Evolutionary conservation across 805 yeast species (phyloP), one percentile per base, ranked within the genome.

Genomic region (Yarrowia bubula): DNA sequence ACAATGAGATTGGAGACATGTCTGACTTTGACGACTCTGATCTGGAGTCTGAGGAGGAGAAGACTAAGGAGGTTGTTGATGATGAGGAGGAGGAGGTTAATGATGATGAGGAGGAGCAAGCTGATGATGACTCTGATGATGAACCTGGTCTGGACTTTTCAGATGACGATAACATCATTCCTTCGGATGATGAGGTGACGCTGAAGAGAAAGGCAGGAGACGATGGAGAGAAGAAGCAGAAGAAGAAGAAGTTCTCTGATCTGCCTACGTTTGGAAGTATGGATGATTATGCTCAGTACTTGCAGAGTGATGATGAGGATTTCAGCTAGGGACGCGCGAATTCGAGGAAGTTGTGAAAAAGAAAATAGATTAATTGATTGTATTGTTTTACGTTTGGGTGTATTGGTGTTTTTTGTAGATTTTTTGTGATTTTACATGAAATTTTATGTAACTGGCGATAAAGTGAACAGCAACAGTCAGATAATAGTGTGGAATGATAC

Each of bases 241-340:
- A 83, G 79, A 84, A 80, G 73, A 76, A 79, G 51, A 86, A 83
- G 74, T 77, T 89, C 71, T 86, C 83, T 72, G 84, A 82, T 53
- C 78, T 92, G 67, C 98, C 98, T 22, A 80, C 86, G 18, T 92
- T 91, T 78, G 98, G 97, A 1, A 86, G 92, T 51, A 96, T 86
- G 9, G 97, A 89, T 46, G 96, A 89, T 67, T 92, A 91, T 73
- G 87, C 93, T 32, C 80, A 89, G 72, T 87, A 86, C 70, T 77
- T 89, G 74, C 81, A 81, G 33, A 86, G 89, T 14, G 89, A 87
- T 33, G 89, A 84, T 61, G 89, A 86, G 57, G 71, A 70, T 38
- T 67, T 67, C 31, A 68, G 4, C 28, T 22, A 22, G 5, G 28
- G 28, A 5, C 28, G 28, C 5, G 28, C 28, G 28, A 22, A 22